A percentile compares a stretch with the other conserved stretches of the same genome.
Evolutionary conservation across 345 rosid genomes (phyloP).

Genomic region (Raphanus sativus): DNA sequence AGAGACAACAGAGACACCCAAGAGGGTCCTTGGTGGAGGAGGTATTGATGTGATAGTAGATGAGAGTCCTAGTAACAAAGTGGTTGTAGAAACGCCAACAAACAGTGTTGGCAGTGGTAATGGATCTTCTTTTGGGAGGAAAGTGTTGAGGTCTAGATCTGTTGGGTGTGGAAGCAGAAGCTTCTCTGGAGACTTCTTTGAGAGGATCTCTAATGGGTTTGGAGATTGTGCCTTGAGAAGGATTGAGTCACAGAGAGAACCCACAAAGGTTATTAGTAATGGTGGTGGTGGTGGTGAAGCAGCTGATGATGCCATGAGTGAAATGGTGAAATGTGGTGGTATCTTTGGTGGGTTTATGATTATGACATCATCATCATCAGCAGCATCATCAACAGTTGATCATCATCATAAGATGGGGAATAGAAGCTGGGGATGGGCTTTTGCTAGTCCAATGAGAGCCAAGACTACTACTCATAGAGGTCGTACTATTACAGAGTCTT

Average conservation of each 20-base stretch:
- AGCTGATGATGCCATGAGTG: slow-evolving; percentile 52
- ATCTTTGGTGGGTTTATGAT: slow-evolving; percentile 88
- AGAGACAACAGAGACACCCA: slow-evolving; percentile 12
- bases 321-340: slow-evolving; percentile 90
- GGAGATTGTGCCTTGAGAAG: slow-evolving; percentile 96
- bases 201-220: slow-evolving; percentile 90
- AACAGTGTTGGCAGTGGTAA: slow-evolving; percentile 10
- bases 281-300: slow-evolving; percentile 12
- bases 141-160: slow-evolving; percentile 96
- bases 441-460: slow-evolving; percentile 94
- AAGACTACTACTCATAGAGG: slow-evolving; percentile 42
- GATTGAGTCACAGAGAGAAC: slow-evolving; percentile 93
- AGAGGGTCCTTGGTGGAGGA: slow-evolving; percentile 14
- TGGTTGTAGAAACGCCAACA: slow-evolving; percentile 27
- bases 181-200: slow-evolving; percentile 96
- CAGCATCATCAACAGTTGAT: slow-evolving; percentile 35
- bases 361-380: slow-evolving; percentile 67
- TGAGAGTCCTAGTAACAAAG: slow-evolving; percentile 20
- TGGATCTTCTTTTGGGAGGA: slow-evolving; percentile 71
- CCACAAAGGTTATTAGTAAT: slow-evolving; percentile 34
- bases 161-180: slow-evolving; percentile 99
- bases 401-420: slow-evolving; percentile 40
- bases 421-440: slow-evolving; percentile 90
- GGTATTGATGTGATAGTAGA: slow-evolving; percentile 34
- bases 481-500: slow-evolving; percentile 37